Percentiles rank a stretch among this genome's conserved stretches.
Evolutionary conservation across 1,284 basidiomycete genomes (phyloP).

Genomic region (Irpex lacteus): DNA sequence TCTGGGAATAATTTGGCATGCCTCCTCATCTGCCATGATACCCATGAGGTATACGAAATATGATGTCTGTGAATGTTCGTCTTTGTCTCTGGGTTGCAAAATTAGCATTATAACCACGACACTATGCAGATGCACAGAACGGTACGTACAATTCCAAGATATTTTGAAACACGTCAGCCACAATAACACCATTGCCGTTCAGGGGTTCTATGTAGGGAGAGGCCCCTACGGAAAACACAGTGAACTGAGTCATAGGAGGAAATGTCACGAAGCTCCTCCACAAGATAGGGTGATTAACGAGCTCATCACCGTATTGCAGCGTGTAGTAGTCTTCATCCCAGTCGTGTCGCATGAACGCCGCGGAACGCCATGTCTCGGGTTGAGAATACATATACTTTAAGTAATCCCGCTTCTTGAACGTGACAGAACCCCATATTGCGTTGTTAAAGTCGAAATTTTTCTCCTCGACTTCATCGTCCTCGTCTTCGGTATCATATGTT

Average conservation of each 20-base stretch:
- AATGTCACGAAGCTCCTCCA: neutral
- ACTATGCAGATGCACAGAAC: too few relatives aligned
- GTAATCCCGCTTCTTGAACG: neutral
- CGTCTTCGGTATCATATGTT: neutral
- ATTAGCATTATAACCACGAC: too few relatives aligned
- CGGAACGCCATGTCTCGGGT: neutral
- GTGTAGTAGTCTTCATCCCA: neutral
- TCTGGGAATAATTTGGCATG: too few relatives aligned
- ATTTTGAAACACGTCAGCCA: neutral
- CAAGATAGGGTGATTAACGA: neutral
- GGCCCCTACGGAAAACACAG: neutral
- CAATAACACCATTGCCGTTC: neutral
- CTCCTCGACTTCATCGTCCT: neutral
- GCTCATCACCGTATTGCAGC: neutral
- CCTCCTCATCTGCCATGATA: too few relatives aligned
- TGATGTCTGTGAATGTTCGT: too few relatives aligned
- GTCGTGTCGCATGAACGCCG: neutral
- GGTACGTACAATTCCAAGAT: too few relatives aligned
- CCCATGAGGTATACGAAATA: too few relatives aligned
- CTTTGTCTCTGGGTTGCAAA: too few relatives aligned
- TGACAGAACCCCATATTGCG: neutral
- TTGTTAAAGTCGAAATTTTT: neutral
- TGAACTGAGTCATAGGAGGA: neutral
- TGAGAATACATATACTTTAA: neutral
- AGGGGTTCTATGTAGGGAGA: neutral